phyloP scores from a whole-genome alignment of 495 filamentous ascomycete species.

The Penicillium argentinense region DNA sequence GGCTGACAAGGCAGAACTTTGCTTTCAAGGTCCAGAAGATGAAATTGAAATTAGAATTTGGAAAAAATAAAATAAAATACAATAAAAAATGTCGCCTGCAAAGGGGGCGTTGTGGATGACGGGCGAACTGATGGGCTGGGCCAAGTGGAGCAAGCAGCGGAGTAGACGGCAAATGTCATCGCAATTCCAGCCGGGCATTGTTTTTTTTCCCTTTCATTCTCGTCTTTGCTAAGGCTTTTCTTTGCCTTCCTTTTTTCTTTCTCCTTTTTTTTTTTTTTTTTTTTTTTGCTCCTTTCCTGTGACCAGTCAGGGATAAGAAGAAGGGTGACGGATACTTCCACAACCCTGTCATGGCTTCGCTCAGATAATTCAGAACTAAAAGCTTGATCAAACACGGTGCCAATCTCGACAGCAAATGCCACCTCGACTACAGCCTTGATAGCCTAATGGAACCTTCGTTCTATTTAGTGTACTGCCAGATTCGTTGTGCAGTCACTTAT shows the following conservation, averaged over 20 bases:
- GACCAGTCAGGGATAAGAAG: too few relatives aligned
- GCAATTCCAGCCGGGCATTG: slow-evolving; percentile 13
- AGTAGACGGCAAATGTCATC: slow-evolving; percentile 14
- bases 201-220: not conserved
- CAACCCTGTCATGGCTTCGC: too few relatives aligned
- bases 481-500: not conserved
- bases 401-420: too few relatives aligned
- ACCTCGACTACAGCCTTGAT: too few relatives aligned
- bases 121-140: slow-evolving; percentile 7
- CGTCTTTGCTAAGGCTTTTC: not conserved
- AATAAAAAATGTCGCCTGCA: not conserved
- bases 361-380: too few relatives aligned
- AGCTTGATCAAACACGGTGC: too few relatives aligned
- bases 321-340: too few relatives aligned
- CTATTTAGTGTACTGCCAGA: too few relatives aligned
- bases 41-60: not conserved
- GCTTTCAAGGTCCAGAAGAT: too few relatives aligned
- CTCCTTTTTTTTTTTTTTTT: not conserved
- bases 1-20: too few relatives aligned
- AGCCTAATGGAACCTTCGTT: too few relatives aligned
- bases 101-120: slow-evolving; percentile 4
- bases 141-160: slow-evolving; percentile 7
- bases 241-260: not conserved
- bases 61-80: not conserved
- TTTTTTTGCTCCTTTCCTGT: not conserved